A percentile compares a stretch with the other conserved stretches of the same genome.
Evolutionary conservation across 2,329 filamentous ascomycete genomes (phyloP).

Genomic region (Albifimbria verrucaria): DNA sequence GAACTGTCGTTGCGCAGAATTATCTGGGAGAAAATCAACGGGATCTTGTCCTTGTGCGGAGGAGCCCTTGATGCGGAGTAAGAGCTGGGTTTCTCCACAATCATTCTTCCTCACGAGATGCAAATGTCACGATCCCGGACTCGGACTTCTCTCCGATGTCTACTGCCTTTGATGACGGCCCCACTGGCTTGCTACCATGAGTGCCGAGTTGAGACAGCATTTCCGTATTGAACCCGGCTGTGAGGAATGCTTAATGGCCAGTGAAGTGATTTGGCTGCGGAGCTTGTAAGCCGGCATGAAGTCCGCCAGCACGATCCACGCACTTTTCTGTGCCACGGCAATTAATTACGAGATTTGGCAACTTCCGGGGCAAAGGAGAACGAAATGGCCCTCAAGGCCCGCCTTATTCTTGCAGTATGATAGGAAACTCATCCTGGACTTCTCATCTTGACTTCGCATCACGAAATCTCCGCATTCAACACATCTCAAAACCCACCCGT

Average conservation of each 20-base stretch:
- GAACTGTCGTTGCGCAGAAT: background rate
- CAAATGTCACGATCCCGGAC: background rate
- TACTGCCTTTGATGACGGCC: background rate
- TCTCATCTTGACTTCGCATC: background rate
- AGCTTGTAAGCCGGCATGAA: background rate
- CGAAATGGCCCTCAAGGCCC: background rate
- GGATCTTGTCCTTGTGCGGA: background rate
- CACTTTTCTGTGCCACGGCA: background rate
- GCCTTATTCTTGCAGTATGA: background rate
- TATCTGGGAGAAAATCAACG: background rate
- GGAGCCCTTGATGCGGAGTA: background rate
- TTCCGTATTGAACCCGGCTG: background rate
- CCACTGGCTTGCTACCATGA: background rate
- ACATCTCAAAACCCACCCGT: background rate
- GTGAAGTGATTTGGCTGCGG: background rate
- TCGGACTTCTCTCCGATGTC: background rate
- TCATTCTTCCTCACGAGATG: background rate
- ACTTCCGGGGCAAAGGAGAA: background rate
- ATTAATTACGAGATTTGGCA: background rate
- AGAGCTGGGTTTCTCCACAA: background rate
- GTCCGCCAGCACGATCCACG: background rate
- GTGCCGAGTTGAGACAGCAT: background rate
- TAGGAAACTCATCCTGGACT: background rate
- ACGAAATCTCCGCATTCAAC: background rate
- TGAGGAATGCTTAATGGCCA: background rate